Percentiles rank a stretch among this genome's conserved stretches.
Evolutionary conservation across 306 rosid species (phyloP).

Genomic region (Spatholobus suberectus): DNA sequence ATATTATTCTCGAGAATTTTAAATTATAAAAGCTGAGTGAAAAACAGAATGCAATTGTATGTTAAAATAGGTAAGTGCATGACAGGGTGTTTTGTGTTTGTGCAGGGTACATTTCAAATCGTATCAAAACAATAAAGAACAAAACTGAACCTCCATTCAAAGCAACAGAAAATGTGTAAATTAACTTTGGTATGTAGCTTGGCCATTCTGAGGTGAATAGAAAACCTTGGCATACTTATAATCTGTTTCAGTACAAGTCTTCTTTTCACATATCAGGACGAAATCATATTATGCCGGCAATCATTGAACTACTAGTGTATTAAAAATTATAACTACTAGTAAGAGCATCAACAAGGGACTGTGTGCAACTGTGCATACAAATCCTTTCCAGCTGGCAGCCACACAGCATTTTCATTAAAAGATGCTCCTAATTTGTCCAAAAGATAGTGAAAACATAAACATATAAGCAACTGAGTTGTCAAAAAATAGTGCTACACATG

Average conservation of each 20-base stretch:
- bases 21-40: not conserved
- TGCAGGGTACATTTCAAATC: constrained; percentile 3
- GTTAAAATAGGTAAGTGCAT: not conserved
- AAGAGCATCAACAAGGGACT: constrained; percentile 30
- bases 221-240: constrained; percentile 10
- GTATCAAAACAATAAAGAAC: not conserved
- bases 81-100: not conserved
- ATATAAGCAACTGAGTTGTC: not conserved
- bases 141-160: constrained; percentile 18
- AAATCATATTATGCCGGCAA: not conserved
- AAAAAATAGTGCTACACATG: not conserved
- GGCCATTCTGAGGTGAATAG: constrained; percentile 6
- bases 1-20: constrained; percentile 8
- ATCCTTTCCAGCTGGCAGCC: not conserved
- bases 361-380: constrained; percentile 4
- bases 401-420: not conserved
- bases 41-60: not conserved
- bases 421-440: not conserved
- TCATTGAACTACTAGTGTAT: constrained; percentile 1
- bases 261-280: constrained; percentile 24
- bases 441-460: not conserved
- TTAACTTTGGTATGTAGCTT: not conserved
- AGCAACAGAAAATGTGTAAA: constrained; percentile 21
- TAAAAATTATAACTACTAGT: not conserved
- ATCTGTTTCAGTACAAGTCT: not conserved